Base-by-base conservation (phyloP, 129 eudicot genomes). In the Kitagawia praeruptora region DNA sequence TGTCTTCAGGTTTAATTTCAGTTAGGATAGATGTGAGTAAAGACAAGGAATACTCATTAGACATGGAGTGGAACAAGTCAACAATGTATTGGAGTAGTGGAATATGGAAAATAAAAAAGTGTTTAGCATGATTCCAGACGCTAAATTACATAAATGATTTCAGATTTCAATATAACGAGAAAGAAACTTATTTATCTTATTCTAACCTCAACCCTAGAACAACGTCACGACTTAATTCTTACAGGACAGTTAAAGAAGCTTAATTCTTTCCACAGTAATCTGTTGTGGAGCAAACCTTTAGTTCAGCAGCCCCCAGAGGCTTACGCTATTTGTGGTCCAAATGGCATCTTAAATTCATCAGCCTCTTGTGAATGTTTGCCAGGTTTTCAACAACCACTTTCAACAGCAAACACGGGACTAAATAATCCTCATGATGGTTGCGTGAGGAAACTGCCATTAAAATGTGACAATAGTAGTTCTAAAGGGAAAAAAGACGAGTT, bases 181-280 rank as follows among this genome's bases (percentile, higher is more conserved):
- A 79, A 13, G 90, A 87, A 71, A 79, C 79, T 38, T 84, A 84
- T 74, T 81, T 75, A 75, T 81, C 83, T 5, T 87, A 84, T 70
- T 76, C 75, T 13, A 5, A 72, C 5, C 5, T 38, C 11, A 75
- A 75, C 64, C 70, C 74, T 5, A 10, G 48, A 0, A 56, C 53
- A 6, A 54, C 81, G 15, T 66, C 90, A 12, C 75, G 83, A 71
- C 67, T 84, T 87, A 61, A 78, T 79, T 67, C 69, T 69, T 10
- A 69, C 85, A 0, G 90, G 90, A 23, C 77, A 75, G 81, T n/a
- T 81, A 38, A 27, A 75, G 69, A 85, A 84, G 54, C 38, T 75
- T 5, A 73, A 42, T n/a, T 71, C 64, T 70, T 18, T 70, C 16
- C 75, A 25, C 7, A 25, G 6, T n/a, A 3, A 39, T 31, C 34